Percentiles rank a stretch among this genome's conserved stretches.
Conservation (phyloP, 495 filamentous ascomycete species). For the Xylaria venustula region DNA sequence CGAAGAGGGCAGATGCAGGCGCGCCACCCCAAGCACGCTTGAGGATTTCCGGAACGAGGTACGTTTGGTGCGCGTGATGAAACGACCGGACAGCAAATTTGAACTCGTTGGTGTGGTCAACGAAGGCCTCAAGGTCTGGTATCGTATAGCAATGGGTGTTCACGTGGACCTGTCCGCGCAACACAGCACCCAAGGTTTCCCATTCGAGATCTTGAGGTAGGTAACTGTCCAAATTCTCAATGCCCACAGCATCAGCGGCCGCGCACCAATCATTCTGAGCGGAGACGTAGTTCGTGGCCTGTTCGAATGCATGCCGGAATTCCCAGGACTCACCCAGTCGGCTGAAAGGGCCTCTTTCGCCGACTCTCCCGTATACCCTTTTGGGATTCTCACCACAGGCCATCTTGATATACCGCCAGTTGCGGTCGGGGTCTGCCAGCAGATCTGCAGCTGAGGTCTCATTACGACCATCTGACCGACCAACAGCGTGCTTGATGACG, state of each 20-base stretch:
- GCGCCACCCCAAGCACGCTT: constrained; percentile 48
- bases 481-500: constrained; percentile 60
- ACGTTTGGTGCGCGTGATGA: constrained; percentile 64
- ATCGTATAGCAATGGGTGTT: constrained; percentile 70
- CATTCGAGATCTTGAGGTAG: constrained; percentile 55
- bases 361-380: constrained; percentile 46
- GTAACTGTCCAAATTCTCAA: constrained; percentile 40
- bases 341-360: constrained; percentile 43
- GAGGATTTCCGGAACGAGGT: constrained; percentile 58
- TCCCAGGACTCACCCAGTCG: constrained; percentile 61
- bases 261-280: constrained; percentile 62
- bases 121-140: constrained; percentile 61
- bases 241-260: constrained; percentile 41
- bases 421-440: constrained; percentile 48
- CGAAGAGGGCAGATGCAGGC: constrained; percentile 52
- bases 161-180: constrained; percentile 59
- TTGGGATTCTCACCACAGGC: constrained; percentile 67
- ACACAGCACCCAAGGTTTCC: constrained; percentile 57
- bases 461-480: constrained; percentile 45
- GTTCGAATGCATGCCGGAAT: constrained; percentile 61
- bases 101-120: constrained; percentile 65
- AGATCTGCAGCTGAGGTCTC: constrained; percentile 50
- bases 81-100: constrained; percentile 60
- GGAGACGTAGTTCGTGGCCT: constrained; percentile 48
- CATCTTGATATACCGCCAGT: constrained; percentile 68